Conservation (phyloP, 208 protist species). For the Crithidia fasciculata region DNA sequence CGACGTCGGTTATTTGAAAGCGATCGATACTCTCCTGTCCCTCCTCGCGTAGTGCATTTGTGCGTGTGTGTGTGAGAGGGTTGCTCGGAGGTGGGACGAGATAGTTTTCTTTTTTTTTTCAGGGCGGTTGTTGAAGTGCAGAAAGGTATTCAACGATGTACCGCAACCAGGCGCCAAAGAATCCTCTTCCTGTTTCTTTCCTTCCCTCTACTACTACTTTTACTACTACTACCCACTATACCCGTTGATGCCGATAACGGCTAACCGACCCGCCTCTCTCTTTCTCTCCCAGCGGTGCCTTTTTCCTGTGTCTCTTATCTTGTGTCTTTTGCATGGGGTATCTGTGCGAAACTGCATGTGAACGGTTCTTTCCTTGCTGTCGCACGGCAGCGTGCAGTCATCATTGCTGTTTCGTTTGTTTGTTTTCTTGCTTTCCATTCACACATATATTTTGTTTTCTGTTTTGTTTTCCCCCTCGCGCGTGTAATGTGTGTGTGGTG, state of each 20-base stretch:
- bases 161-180: neutral
- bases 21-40: constrained; percentile 70
- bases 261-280: too few species aligned
- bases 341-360: too few species aligned
- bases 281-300: too few species aligned
- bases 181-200: neutral
- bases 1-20: constrained; percentile 84
- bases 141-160: neutral
- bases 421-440: neutral
- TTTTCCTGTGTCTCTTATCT: too few species aligned
- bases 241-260: too few species aligned
- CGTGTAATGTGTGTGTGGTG: too few species aligned
- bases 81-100: too few species aligned
- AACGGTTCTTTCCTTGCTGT: neutral
- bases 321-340: too few species aligned
- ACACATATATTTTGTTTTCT: too few species aligned
- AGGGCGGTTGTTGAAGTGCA: neutral
- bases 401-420: constrained; percentile 7
- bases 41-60: constrained; percentile 39
- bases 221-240: too few species aligned
- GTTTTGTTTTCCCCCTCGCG: neutral
- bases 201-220: neutral
- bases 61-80: constrained; percentile 4
- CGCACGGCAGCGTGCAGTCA: neutral
- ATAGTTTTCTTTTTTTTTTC: constrained; percentile 12